These are phyloP conservation scores for Ceratocystis huliohia DNA, from an alignment of 2,329 filamentous ascomycete species.

Conservation along the genomic window DNA sequence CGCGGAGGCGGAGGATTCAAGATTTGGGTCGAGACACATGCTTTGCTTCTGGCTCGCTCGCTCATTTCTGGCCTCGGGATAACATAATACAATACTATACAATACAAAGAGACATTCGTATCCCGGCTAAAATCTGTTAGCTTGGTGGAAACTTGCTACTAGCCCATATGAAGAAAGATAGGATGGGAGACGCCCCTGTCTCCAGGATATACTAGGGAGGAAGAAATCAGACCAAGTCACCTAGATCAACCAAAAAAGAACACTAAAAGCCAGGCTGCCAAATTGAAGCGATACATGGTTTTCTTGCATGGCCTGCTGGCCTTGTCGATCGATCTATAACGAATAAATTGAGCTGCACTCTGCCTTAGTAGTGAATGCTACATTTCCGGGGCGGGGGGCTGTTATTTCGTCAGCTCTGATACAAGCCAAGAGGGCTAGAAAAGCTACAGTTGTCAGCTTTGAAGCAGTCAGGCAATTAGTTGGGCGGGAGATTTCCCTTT, in stretches of 20 bases:
- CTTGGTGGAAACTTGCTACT: background rate
- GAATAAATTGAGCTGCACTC: background rate
- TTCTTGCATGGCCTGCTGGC: background rate
- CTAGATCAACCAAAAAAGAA: background rate
- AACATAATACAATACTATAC: background rate
- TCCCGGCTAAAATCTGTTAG: background rate
- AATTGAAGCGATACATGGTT: conserved; percentile 5
- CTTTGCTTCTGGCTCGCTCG: background rate
- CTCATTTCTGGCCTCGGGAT: too few relatives aligned
- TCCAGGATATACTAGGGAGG: background rate
- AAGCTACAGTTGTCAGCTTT: background rate
- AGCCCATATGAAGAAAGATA: too few relatives aligned
- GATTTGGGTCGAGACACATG: background rate
- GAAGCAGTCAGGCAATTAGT: background rate
- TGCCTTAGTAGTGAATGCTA: too few relatives aligned
- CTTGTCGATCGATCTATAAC: background rate
- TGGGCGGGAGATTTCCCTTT: background rate
- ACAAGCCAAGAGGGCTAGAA: background rate
- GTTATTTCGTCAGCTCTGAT: background rate
- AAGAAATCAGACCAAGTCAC: background rate
- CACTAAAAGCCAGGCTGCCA: background rate
- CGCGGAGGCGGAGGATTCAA: background rate
- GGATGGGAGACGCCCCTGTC: background rate
- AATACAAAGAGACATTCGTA: background rate
- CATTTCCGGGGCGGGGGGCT: too few relatives aligned